These are phyloP conservation scores for Lentinula novae-zelandiae DNA, from an alignment of 1,284 basidiomycete species.

Conservation along the genomic window DNA sequence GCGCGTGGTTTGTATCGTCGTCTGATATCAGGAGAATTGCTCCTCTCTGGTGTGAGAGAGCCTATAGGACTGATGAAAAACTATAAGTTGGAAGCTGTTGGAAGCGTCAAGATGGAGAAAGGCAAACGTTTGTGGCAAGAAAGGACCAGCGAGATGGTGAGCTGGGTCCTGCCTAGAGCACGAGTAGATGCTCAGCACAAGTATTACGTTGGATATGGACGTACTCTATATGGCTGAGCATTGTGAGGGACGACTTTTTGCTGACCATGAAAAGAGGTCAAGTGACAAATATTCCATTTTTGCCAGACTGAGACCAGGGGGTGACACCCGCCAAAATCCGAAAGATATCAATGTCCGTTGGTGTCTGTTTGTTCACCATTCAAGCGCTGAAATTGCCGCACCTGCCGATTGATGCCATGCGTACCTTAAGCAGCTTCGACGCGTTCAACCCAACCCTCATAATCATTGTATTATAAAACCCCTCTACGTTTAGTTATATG, in stretches of 20 bases:
- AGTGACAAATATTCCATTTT: neutral
- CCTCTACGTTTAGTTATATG: too few relatives aligned
- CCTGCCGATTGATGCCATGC: too few relatives aligned
- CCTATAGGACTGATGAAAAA: constrained; percentile 37
- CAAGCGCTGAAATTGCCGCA: too few relatives aligned
- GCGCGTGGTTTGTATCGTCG: neutral
- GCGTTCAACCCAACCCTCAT: too few relatives aligned
- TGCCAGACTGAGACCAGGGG: neutral
- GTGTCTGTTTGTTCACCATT: too few relatives aligned
- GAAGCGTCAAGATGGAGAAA: constrained; percentile 16
- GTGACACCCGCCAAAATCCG: too few relatives aligned
- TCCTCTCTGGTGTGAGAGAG: constrained; percentile 30
- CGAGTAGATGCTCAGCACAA: neutral
- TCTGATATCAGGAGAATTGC: constrained; percentile 20
- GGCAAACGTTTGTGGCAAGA: constrained; percentile 57
- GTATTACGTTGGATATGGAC: neutral
- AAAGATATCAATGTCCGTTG: too few relatives aligned
- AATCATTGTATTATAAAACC: too few relatives aligned
- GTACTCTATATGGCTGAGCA: neutral
- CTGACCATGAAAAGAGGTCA: neutral
- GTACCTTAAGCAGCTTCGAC: too few relatives aligned
- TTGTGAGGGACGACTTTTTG: neutral
- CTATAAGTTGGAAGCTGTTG: constrained; percentile 10
- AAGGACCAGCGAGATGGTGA: constrained; percentile 59
- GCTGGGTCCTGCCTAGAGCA: constrained; percentile 42